Evolutionary conservation across 306 rosid genomes (phyloP).

Genomic region (Aeschynomene evenia): DNA sequence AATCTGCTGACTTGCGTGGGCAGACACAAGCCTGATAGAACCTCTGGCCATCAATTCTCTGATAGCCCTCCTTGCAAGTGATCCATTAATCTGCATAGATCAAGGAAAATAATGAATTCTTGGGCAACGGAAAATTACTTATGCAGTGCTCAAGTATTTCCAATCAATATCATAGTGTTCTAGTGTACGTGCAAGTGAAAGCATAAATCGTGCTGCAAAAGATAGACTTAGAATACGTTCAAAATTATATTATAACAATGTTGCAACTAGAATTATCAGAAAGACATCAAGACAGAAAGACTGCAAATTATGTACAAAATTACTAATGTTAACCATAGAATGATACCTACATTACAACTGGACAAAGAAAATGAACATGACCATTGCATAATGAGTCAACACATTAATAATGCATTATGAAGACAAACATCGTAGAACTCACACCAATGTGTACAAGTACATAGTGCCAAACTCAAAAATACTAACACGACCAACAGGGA

Average conservation of each 20-base stretch:
- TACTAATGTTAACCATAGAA: background rate
- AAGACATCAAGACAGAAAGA: background rate
- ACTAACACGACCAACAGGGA: background rate
- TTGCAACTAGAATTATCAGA: background rate
- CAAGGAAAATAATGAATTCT: background rate
- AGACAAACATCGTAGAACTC: background rate
- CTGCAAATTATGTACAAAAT: background rate
- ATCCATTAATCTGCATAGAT: conserved; percentile 53
- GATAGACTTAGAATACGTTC: background rate
- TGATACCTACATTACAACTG: background rate
- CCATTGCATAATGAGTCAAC: background rate
- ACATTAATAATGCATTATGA: background rate
- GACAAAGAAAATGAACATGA: background rate
- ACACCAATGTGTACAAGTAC: background rate
- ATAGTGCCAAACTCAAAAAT: background rate
- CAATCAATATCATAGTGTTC: background rate
- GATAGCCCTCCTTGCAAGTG: conserved; percentile 65
- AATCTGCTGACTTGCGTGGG: conserved; percentile 68
- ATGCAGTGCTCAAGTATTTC: background rate
- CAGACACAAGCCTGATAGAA: conserved; percentile 57
- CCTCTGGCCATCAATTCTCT: conserved; percentile 70
- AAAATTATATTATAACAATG: background rate
- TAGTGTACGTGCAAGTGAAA: background rate
- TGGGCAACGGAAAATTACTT: background rate
- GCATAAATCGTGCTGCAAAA: background rate